Percentiles rank a stretch among this genome's conserved stretches.
phyloP scores from a whole-genome alignment of 1,284 basidiomycete genomes.

The Xanthoconium separans region DNA sequence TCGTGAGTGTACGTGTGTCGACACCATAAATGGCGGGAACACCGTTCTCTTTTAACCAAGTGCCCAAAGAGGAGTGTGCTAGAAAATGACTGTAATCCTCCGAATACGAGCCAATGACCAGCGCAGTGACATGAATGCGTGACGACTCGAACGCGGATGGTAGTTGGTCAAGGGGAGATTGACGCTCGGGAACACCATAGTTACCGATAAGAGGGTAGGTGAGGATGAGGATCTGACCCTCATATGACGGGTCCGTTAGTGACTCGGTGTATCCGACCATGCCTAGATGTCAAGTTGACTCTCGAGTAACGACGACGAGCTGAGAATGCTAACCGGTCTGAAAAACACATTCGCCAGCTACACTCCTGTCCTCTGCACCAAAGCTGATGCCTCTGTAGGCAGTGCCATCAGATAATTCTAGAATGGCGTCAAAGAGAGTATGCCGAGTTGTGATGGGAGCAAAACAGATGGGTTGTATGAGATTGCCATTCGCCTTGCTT shows the following conservation, averaged over 20 bases:
- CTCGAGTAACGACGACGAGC: constrained; percentile 10
- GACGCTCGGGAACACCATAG: constrained; percentile 93
- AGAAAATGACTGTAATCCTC: constrained; percentile 96
- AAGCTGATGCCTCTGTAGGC: constrained; percentile 91
- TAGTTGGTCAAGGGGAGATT: constrained; percentile 53
- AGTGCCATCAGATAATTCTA: constrained; percentile 92
- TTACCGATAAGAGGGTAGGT: constrained; percentile 98
- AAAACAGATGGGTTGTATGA: constrained; percentile 38
- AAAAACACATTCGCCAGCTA: constrained; percentile 98
- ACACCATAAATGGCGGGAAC: constrained; percentile 96
- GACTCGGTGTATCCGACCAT: constrained; percentile 99
- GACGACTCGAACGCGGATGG: constrained; percentile 91
- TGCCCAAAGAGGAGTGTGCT: constrained; percentile 82
- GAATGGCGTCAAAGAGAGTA: constrained; percentile 59
- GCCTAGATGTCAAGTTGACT: constrained; percentile 48
- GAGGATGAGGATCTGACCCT: constrained; percentile 96
- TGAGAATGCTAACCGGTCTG: constrained; percentile 79
- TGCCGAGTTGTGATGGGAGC: not conserved
- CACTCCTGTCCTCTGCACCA: constrained; percentile 87
- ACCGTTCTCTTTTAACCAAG: constrained; percentile 95
- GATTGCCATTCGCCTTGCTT: constrained; percentile 42
- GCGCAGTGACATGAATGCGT: constrained; percentile 89
- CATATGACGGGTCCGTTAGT: constrained; percentile 97
- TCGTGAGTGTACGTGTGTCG: constrained; percentile 96
- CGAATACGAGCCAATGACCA: constrained; percentile 94